Evolutionary conservation across 345 rosid genomes (phyloP), one percentile per base, ranked within the genome.

Genomic region (Aurinia saxatilis): DNA sequence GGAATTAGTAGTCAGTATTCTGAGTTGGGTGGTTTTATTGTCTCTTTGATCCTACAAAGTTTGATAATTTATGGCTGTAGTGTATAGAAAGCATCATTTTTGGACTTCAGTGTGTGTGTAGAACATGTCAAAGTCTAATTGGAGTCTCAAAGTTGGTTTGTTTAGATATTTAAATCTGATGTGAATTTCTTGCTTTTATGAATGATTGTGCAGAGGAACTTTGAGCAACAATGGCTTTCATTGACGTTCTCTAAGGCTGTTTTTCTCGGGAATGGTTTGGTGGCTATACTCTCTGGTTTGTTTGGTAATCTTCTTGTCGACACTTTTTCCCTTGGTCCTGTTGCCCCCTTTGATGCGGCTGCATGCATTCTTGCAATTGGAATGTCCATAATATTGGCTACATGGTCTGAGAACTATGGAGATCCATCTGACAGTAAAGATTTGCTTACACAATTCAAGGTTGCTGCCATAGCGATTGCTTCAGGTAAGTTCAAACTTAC

Each of bases 281-380:
- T 82, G 27, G 96, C 96, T 38, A 89, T 89, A 69, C 17, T 89
- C 25, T 29, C 96, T 66, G 96, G 96, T 16, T 73, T 86, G 79
- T 82, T 86, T 38, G 91, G 96, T 21, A 89, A 89, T 77, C 31
- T 89, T 33, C 84, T 89, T 13, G 93, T 89, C 6, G 93, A 79
- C 54, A 52, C 88, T 5, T 60, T 89, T 62, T 50, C 86, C 14
- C 84, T 89, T 49, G 96, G 96, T 11, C 96, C 91, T 37, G 96
- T 89, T 54, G 88, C 95, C 45, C 96, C 96, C 33, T 89, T 86
- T 74, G 96, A 89, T 81, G 96, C 95, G 58, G 96, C 95, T 48
- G 82, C 89, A 42, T 84, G 90, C 77, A 77, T 89, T 79, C 87
- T 89, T 36, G 87, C 89, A 2, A 82, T 89, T 59, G 96, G 96